These are phyloP conservation scores for Vigna hirtella DNA, from an alignment of 306 rosid genomes.

Conservation along the genomic window DNA sequence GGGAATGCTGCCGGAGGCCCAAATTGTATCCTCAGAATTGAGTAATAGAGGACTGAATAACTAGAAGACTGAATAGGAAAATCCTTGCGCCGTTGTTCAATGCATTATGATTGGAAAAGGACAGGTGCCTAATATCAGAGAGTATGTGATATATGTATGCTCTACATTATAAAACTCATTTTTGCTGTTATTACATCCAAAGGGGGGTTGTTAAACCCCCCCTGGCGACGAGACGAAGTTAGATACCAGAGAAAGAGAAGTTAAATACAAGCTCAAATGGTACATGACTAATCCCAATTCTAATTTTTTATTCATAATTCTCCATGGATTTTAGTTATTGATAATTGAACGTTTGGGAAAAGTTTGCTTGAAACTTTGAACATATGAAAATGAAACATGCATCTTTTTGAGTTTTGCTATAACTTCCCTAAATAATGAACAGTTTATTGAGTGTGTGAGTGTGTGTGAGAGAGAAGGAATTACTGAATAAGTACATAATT, in stretches of 20 bases:
- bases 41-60: slow-evolving; percentile 50
- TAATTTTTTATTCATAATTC: slow-evolving; percentile 6
- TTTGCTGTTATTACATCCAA: slow-evolving; percentile 14
- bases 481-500: background rate
- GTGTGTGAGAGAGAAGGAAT: background rate
- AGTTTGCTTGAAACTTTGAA: background rate
- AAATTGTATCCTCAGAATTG: slow-evolving; percentile 64
- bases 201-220: background rate
- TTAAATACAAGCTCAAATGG: slow-evolving; percentile 32
- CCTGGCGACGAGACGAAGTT: slow-evolving; percentile 17
- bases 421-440: background rate
- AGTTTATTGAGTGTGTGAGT: background rate
- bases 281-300: slow-evolving; percentile 9
- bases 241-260: background rate
- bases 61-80: slow-evolving; percentile 35
- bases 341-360: background rate
- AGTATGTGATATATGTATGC: background rate
- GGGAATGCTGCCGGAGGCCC: slow-evolving; percentile 70
- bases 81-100: slow-evolving; percentile 39
- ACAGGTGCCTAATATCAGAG: background rate
- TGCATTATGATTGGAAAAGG: slow-evolving; percentile 10
- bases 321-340: slow-evolving; percentile 12
- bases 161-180: slow-evolving; percentile 19
- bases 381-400: background rate
- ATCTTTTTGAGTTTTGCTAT: background rate